These are phyloP conservation scores for Tylopilus orsonianus DNA, from an alignment of 1,284 basidiomycete genomes.

Conservation along the genomic window DNA sequence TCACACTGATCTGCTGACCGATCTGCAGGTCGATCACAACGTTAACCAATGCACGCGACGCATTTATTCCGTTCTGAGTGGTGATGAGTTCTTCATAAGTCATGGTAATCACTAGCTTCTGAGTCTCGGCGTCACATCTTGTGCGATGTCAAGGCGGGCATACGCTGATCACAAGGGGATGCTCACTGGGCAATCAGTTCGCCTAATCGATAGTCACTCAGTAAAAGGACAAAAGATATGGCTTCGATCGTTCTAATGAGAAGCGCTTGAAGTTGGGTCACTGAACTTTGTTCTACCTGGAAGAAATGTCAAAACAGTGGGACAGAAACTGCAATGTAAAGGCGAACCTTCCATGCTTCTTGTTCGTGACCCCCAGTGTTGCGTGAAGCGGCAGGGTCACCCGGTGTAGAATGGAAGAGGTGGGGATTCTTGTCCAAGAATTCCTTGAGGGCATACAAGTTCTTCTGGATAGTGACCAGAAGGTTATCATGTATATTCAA, in stretches of 20 bases:
- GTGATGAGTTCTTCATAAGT: slow-evolving; percentile 88
- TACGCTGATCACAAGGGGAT: slow-evolving; percentile 6
- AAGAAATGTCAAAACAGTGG: slow-evolving; percentile 12
- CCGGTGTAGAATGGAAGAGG: slow-evolving; percentile 74
- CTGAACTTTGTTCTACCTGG: slow-evolving; percentile 80
- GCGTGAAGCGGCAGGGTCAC: slow-evolving; percentile 56
- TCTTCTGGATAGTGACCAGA: slow-evolving; percentile 73
- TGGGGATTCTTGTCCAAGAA: slow-evolving; percentile 79
- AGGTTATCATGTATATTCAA: slow-evolving; percentile 62
- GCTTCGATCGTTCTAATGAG: slow-evolving; percentile 86
- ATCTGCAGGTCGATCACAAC: slow-evolving; percentile 98
- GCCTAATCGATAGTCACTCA: slow-evolving; percentile 90
- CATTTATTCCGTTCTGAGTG: slow-evolving; percentile 76
- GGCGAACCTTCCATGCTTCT: slow-evolving; percentile 77
- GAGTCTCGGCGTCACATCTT: slow-evolving; percentile 70
- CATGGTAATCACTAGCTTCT: slow-evolving; percentile 64
- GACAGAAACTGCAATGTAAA: neutral
- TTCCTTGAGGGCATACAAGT: slow-evolving; percentile 73
- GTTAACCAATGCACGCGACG: slow-evolving; percentile 88
- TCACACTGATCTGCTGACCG: slow-evolving; percentile 89
- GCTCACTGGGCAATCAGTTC: slow-evolving; percentile 80
- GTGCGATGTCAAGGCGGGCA: slow-evolving; percentile 13
- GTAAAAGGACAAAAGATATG: slow-evolving; percentile 87
- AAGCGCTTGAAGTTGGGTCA: slow-evolving; percentile 70
- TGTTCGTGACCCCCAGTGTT: slow-evolving; percentile 61